phyloP scores from a whole-genome alignment of 1,284 basidiomycete genomes.

The Naganishia liquefaciens region DNA sequence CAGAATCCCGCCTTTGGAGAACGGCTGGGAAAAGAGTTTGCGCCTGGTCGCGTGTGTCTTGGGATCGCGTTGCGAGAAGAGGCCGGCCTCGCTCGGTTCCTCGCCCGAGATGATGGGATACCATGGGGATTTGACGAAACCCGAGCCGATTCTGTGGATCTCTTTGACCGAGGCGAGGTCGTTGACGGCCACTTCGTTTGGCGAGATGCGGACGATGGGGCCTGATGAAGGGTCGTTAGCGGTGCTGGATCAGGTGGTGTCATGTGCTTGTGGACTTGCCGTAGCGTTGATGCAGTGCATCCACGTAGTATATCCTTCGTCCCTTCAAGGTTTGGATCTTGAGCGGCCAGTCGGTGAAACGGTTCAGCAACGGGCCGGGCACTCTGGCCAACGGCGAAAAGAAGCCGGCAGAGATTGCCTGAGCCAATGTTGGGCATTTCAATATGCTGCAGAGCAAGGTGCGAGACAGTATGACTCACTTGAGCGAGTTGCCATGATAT shows the following conservation, averaged over 20 bases:
- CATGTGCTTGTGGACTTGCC: conserved; percentile 1
- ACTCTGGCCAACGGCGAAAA: conserved; percentile 17
- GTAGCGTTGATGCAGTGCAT: conserved; percentile 18
- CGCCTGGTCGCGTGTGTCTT: conserved; percentile 11
- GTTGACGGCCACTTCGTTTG: conserved; percentile 19
- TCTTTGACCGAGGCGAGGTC: conserved; percentile 16
- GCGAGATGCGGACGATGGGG: conserved; percentile 8
- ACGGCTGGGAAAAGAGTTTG: conserved; percentile 17
- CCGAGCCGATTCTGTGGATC: conserved; percentile 20
- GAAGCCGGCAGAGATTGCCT: conserved; percentile 6
- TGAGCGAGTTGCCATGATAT: background rate
- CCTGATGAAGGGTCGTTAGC: background rate
- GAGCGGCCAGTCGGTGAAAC: conserved; percentile 21
- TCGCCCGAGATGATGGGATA: conserved; percentile 20
- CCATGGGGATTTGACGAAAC: conserved; percentile 14
- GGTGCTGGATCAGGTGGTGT: background rate
- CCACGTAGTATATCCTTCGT: conserved; percentile 10
- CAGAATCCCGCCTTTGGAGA: conserved; percentile 17
- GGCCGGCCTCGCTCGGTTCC: background rate
- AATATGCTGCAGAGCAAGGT: background rate
- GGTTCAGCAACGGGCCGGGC: conserved; percentile 5
- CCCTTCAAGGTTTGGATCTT: conserved; percentile 15
- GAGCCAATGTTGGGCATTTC: background rate
- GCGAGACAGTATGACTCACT: background rate
- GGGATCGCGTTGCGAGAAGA: conserved; percentile 9